phyloP scores from a whole-genome alignment of 306 rosid genomes.

The Prunus kanzakura region DNA sequence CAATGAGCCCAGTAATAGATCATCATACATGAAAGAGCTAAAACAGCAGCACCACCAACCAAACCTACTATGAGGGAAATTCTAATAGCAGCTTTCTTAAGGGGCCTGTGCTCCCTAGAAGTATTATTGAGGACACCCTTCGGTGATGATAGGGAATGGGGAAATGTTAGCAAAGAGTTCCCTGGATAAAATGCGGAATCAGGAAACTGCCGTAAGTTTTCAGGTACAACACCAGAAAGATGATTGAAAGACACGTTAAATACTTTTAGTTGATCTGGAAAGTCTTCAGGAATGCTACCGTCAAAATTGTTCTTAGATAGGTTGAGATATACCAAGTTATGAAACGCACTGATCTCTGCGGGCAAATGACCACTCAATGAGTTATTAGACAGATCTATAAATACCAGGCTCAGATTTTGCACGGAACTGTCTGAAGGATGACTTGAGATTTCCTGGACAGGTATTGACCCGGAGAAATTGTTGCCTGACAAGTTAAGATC shows the following conservation, averaged over 20 bases:
- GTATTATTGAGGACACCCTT: slow-evolving; percentile 28
- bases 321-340: slow-evolving; percentile 50
- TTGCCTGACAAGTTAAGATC: slow-evolving; percentile 58
- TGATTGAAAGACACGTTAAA: slow-evolving; percentile 68
- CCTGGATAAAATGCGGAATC: slow-evolving; percentile 82
- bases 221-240: slow-evolving; percentile 64
- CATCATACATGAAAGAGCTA: slow-evolving; percentile 38
- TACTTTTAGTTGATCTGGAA: slow-evolving; percentile 52
- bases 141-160: slow-evolving; percentile 42
- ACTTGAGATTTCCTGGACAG: slow-evolving; percentile 28
- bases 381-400: slow-evolving; percentile 72
- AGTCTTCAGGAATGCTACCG: slow-evolving; percentile 57
- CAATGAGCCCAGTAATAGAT: slow-evolving; percentile 36
- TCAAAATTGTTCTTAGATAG: slow-evolving; percentile 57
- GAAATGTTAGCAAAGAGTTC: slow-evolving; percentile 51
- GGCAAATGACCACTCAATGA: slow-evolving; percentile 59
- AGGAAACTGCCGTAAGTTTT: slow-evolving; percentile 53
- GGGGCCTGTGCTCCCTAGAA: slow-evolving; percentile 28
- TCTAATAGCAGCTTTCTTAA: slow-evolving; percentile 45
- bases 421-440: slow-evolving; percentile 22
- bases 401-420: slow-evolving; percentile 43
- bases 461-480: slow-evolving; percentile 57
- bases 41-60: slow-evolving; percentile 45
- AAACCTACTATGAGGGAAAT: slow-evolving; percentile 52
- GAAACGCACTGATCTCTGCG: slow-evolving; percentile 45